phyloP scores from a whole-genome alignment of 2,329 filamentous ascomycete species.

The Gaeumannomyces tritici region DNA sequence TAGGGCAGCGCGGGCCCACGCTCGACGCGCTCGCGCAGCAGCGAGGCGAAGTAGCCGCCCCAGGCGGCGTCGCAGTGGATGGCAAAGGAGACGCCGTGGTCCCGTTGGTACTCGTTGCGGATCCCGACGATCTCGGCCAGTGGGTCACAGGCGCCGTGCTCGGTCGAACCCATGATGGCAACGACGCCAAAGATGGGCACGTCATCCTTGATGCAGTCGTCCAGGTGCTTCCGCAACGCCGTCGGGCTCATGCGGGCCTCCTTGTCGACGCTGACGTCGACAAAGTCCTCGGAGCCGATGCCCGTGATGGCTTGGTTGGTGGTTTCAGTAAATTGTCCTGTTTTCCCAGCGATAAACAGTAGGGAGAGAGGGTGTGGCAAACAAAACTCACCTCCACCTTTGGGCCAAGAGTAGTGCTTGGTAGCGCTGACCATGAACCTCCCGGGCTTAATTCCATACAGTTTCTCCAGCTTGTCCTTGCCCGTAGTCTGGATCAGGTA shows the following conservation, averaged over 20 bases:
- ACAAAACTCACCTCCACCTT: conserved; percentile 27
- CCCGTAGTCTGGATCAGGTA: conserved; percentile 30
- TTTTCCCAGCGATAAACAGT: no score
- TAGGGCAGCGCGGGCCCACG: conserved; percentile 6
- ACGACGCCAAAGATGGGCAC: conserved; percentile 31
- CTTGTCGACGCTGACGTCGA: conserved; percentile 29
- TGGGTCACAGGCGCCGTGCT: conserved; percentile 35
- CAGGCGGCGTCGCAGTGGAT: conserved; percentile 38
- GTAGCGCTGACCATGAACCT: conserved; percentile 29
- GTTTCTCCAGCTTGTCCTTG: conserved; percentile 24
- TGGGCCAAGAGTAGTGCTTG: conserved; percentile 39
- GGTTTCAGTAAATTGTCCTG: no score
- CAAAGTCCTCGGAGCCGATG: conserved; percentile 29
- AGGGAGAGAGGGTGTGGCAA: no score
- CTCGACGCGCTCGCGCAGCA: conserved; percentile 20
- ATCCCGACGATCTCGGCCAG: conserved; percentile 26
- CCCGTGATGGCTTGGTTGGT: conserved; percentile 26
- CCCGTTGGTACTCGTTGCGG: conserved; percentile 26
- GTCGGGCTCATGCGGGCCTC: conserved; percentile 26
- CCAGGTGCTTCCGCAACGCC: conserved; percentile 20
- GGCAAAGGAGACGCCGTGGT: conserved; percentile 31
- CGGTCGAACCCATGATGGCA: conserved; percentile 35
- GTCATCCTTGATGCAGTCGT: conserved; percentile 17
- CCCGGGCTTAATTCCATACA: conserved; percentile 21
- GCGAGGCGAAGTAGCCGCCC: conserved; percentile 38